These are phyloP conservation scores for Gillenia trifoliata DNA, from an alignment of 306 rosid genomes.

Conservation along the genomic window DNA sequence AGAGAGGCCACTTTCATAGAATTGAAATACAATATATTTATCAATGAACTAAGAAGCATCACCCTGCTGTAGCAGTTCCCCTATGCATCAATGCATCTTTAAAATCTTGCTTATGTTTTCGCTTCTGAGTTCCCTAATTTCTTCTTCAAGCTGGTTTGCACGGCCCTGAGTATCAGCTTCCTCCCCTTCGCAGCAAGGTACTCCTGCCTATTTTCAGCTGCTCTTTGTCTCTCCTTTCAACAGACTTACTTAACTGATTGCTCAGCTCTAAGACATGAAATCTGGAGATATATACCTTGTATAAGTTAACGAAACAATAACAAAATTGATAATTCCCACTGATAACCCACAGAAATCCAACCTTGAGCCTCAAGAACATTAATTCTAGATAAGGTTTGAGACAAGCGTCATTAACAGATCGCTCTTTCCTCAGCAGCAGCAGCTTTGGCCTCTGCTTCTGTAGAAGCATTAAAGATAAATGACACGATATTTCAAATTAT, in stretches of 20 bases:
- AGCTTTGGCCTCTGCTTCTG: conserved; percentile 95
- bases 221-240: conserved; percentile 97
- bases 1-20: not conserved
- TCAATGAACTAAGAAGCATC: conserved; percentile 29
- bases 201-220: conserved; percentile 98
- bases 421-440: conserved; percentile 96
- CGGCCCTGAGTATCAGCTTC: conserved; percentile 97
- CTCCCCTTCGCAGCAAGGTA: conserved; percentile 90
- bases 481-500: conserved; percentile 1
- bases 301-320: conserved; percentile 21
- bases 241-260: conserved; percentile 90
- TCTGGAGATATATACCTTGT: conserved; percentile 48
- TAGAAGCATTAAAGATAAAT: conserved; percentile 31
- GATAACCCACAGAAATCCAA: conserved; percentile 34
- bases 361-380: conserved; percentile 99
- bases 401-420: conserved; percentile 87
- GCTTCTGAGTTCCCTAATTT: conserved; percentile 61
- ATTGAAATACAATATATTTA: not conserved
- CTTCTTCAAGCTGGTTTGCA: conserved; percentile 84
- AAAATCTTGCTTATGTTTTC: conserved; percentile 89
- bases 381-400: conserved; percentile 92
- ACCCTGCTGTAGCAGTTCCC: conserved; percentile 92
- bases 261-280: conserved; percentile 96
- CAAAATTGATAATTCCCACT: not conserved
- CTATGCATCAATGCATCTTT: conserved; percentile 77